Base-by-base conservation (phyloP, 2,329 filamentous ascomycete species). In the Drechmeria coniospora region DNA sequence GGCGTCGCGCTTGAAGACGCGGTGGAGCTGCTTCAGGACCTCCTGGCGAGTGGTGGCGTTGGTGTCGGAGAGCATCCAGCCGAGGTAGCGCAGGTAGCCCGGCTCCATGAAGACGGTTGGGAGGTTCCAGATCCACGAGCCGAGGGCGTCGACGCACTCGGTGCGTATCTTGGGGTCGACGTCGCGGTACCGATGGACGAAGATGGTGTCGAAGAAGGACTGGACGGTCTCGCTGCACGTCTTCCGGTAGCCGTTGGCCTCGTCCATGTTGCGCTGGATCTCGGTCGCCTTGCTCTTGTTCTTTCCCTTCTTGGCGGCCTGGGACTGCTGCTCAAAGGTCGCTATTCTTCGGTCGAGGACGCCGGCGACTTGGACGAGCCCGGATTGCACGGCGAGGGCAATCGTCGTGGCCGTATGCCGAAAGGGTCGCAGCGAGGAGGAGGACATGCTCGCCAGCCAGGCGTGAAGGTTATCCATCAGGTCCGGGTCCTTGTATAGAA, bases 141-240 rank as follows among this genome's bases (percentile, higher is more conserved):
- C 84, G 7, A 98, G 63, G 10, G 83, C 82, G 36, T 79, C 74
- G 15, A 92, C 76, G 46, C 87, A 94, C 44, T 94, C 87, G 1
- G 78, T 74, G 29, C 90, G 73, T 38, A 98, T 92, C 42, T 73
- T 80, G 6, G 82, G 73, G 44, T 98, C 90, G 17, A 94, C 73
- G 47, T 98, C 90, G 35, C 90, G 80, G 51, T 95, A 98, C 26
- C 90, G 76, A 53, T 98, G 87, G 17, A 94, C 79, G 47, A 93
- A 98, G 25, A 95, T 76, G 2, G 81, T 80, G 40, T 93, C 80
- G 46, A 95, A 92, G 42, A 84, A 82, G 39, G 92, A 83, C 39
- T 77, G 77, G 32, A 95, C 74, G 33, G 76, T 65, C 17, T 68
- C 66, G 37, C 81, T 75, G 29, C 83, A 70, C 9, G 66, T 59